phyloP scores from a whole-genome alignment of 2,329 filamentous ascomycete genomes.

The Leptographium wingfieldii region DNA sequence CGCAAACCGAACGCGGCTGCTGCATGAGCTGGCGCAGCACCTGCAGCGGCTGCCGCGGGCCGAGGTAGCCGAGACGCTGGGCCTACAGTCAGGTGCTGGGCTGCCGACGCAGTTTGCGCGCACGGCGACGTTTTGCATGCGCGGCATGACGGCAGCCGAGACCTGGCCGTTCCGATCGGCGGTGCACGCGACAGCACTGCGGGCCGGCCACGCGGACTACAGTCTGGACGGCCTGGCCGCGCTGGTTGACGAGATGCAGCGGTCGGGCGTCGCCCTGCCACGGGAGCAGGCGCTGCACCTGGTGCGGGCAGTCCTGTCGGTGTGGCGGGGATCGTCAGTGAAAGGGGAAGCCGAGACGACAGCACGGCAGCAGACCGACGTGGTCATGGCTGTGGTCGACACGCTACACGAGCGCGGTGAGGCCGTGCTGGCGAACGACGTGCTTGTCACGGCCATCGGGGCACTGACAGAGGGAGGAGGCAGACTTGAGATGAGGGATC shows the following conservation, averaged over 20 bases:
- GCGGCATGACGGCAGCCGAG: conserved; percentile 16
- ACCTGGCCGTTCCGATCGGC: conserved; percentile 23
- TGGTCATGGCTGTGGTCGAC: conserved; percentile 30
- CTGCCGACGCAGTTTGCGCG: background rate
- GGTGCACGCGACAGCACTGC: conserved; percentile 16
- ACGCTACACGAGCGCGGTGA: conserved; percentile 33
- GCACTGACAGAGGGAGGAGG: conserved; percentile 17
- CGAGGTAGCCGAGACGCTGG: background rate
- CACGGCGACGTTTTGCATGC: conserved; percentile 1
- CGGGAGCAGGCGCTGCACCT: conserved; percentile 24
- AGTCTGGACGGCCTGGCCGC: conserved; percentile 12
- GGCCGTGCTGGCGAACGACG: conserved; percentile 27
- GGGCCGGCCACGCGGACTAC: conserved; percentile 8
- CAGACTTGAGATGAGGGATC: no score
- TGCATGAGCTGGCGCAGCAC: conserved; percentile 15
- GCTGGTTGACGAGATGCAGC: conserved; percentile 26
- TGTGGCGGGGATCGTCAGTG: conserved; percentile 3
- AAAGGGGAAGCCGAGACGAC: conserved; percentile 11
- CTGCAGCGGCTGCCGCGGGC: conserved; percentile 9
- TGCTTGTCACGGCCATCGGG: conserved; percentile 38
- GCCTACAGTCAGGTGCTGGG: no score
- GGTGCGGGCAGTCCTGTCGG: conserved; percentile 25
- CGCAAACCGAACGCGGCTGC: conserved; percentile 15
- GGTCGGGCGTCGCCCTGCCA: conserved; percentile 23
- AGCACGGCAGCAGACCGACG: conserved; percentile 19